A percentile compares a stretch with the other conserved stretches of the same genome.
Evolutionary conservation across 2,329 filamentous ascomycete species (phyloP).

Genomic region (Fusarium torreyae): DNA sequence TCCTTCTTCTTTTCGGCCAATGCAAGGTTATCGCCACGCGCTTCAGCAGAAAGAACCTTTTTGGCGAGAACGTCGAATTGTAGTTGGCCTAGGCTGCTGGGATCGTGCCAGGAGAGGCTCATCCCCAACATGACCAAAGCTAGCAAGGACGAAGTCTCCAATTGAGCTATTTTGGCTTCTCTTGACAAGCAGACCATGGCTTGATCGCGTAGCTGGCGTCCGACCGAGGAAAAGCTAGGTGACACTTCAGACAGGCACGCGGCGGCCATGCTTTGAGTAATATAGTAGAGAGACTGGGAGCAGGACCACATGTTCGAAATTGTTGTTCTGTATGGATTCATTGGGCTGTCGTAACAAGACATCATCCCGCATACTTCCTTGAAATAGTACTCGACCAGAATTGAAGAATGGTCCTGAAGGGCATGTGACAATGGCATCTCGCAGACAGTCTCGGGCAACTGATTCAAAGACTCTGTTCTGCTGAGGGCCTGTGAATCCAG

Average conservation of each 20-base stretch:
- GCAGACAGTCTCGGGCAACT: neutral
- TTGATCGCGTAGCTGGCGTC: constrained; percentile 62
- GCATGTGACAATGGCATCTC: constrained; percentile 36
- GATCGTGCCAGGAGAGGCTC: constrained; percentile 73
- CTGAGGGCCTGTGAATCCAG: neutral
- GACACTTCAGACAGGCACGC: constrained; percentile 70
- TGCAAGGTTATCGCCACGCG: constrained; percentile 2
- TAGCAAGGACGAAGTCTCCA: constrained; percentile 70
- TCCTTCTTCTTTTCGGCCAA: constrained; percentile 44
- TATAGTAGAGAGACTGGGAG: constrained; percentile 72
- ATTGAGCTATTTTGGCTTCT: constrained; percentile 62
- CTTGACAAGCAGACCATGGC: constrained; percentile 66
- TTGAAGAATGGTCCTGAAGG: constrained; percentile 62
- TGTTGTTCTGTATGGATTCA: constrained; percentile 73
- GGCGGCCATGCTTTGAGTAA: constrained; percentile 75
- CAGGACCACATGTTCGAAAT: constrained; percentile 71
- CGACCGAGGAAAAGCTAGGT: constrained; percentile 64
- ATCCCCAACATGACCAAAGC: constrained; percentile 72
- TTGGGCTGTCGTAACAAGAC: constrained; percentile 74
- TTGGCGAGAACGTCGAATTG: constrained; percentile 42
- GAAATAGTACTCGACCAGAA: constrained; percentile 75
- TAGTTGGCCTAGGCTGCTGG: constrained; percentile 63
- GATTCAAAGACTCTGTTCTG: constrained; percentile 10
- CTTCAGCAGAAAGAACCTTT: constrained; percentile 32
- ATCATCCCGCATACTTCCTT: constrained; percentile 73